Base-by-base conservation (phyloP, 371 early-diverging fungal genomes). In the Batkoa obscura region DNA sequence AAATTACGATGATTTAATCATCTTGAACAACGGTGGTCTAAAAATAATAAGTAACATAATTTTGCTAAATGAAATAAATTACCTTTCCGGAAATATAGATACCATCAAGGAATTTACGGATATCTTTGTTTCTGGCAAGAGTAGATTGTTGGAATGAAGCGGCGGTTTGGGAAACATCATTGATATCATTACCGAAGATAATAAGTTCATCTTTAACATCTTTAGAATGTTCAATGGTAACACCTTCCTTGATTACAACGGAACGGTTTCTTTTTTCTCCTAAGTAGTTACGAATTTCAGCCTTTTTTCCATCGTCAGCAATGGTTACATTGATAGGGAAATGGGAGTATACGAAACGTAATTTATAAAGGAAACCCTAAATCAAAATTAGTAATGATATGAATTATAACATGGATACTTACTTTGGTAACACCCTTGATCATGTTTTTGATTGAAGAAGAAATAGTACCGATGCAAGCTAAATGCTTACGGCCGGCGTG, bases 21-120 rank as follows among this genome's bases (percentile, higher is more conserved):
- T 55, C 55, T 33, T 30, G 9, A 32, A 33, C 43, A 43, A 55
- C 34, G 34, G 13, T 55, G 33, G 55, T 55, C 55, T 55, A 55
- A 55, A 43, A 55, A 13, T 9, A n/a, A 30, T 17, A 55, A 23
- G 6, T 6, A 35, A 4, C 12, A 53, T n/a, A 13, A 38, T 6
- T 8, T 9, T 31, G 33, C 4, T n/a, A 34, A 41, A 55, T 23
- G 43, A 55, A 33, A 12, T 8, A 3, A 15, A 30, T 32, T 48
- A 56, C 68, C 66, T 68, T 68, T 72, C 89, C 87, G 57, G 93
- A 92, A 60, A 96, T 90, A 83, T 94, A 96, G 86, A 96, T 86
- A 83, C 96, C 98, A 74, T 99, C 99, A 72, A 99, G 80, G 88
- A 99, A 99, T 79, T 97, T 94, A 80, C 99, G 90, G 74, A 93